Base-by-base conservation (phyloP, 2,329 filamentous ascomycete species). In the Neofusicoccum cordaticola region DNA sequence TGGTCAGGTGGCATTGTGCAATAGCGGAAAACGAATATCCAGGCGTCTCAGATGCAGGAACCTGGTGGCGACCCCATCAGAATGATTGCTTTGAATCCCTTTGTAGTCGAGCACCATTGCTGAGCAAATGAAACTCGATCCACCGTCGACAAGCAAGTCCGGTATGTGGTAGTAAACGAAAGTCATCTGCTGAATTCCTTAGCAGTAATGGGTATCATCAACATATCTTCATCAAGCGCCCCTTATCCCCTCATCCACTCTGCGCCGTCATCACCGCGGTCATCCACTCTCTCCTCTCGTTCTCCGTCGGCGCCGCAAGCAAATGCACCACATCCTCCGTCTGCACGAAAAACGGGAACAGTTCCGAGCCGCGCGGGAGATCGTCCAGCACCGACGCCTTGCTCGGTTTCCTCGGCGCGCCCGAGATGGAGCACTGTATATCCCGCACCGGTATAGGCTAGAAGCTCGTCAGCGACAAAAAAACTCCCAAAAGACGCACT, bases 311-410 rank as follows among this genome's bases (percentile, higher is more conserved):
- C n/a, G 56, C 56, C 3, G 56, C 56, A 9, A 60, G 42, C n/a
- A 47, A 12, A 39, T 60, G 56, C 2, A 60, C 41, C n/a, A 22
- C 42, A 4, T 45, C 42, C 42, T 35, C 56, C 17, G 42, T 22
- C 42, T 60, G 56, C 31, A 60, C 56, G n/a, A 60, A 60, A n/a
- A 74, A 69, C 7, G 68, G 64, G 34, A 72, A 73, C 27, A 74
- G 22, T 13, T 69, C 47, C 7, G 68, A 69, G 4, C 71, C 71
- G 12, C 71, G 60, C 7, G 72, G 69, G 8, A 73, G 67, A 2
- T 73, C 70, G 53, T 75, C 72, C 22, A 73, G 68, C 57, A 73
- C 69, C 0, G 70, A 70, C 7, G 71, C 66, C 45, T 71, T 73
- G 19, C 70, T 65, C 34, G 67, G 71, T 12, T 71, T 69, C 31